Evolutionary conservation across 257 asterid genomes (phyloP), one percentile per base, ranked within the genome.

Genomic region (Euphrasia confusa): DNA sequence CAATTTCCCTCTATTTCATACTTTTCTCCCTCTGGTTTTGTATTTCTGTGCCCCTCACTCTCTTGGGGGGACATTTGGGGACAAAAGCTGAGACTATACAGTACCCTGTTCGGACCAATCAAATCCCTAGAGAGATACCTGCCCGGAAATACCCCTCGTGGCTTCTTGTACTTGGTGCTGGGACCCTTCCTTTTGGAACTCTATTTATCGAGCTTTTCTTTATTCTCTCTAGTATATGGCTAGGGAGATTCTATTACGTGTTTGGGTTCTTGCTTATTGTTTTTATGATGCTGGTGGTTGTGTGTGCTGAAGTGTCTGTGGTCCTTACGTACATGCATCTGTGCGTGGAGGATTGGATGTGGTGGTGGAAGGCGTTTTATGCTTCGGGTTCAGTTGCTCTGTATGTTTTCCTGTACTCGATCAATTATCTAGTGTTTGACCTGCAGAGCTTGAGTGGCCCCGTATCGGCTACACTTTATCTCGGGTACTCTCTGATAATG

Each of bases 281-380:
- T 33, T 74, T 89, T 18, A 55, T 68, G 42, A 68, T 89, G 75
- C 60, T 86, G 76, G 93, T 83, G 24, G 56, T 75, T 1, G 96
- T 89, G 7, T 89, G 95, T 71, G 96, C 92, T 42, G 93, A 89
- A 68, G 93, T 85, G 66, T 89, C 95, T 0, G 85, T 89, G 42
- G 94, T 89, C 60, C 77, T 89, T 54, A 89, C 97, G 4, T 89
- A 86, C 79, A 86, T 86, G 95, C 95, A 89, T 72, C 88, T 89
- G 10, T 86, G 94, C 27, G 94, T 84, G 4, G 97, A 89, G 84
- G 97, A 89, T 28, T 89, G 95, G 95, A 81, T 75, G 93, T 89
- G 97, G 97, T 89, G 97, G 97, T 89, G 97, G 97, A 89, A 89
- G 74, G 83, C 95, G 4, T 86, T 84, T 77, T 86, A 71, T 10